A percentile compares a stretch with the other conserved stretches of the same genome.
Evolutionary conservation across 495 filamentous ascomycete species (phyloP).

Genomic region (Podospora fimiseda): DNA sequence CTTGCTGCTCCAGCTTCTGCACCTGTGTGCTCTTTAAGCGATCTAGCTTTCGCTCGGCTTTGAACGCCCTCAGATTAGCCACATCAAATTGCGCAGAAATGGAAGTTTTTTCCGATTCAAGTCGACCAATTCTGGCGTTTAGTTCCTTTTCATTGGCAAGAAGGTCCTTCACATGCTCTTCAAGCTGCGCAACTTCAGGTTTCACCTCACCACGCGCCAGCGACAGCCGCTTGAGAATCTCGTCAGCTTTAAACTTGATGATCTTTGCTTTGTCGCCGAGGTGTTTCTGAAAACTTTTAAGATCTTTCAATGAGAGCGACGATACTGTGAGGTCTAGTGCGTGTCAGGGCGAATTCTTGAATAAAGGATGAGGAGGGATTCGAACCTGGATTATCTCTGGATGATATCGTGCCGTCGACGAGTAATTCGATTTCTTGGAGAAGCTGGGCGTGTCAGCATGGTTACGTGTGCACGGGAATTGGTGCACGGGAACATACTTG

Average conservation of each 20-base stretch:
- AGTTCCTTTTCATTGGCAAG: slow-evolving; percentile 77
- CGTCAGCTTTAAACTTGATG: slow-evolving; percentile 37
- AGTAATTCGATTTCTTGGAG: slow-evolving; percentile 79
- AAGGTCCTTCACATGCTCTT: slow-evolving; percentile 63
- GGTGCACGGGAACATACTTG: slow-evolving; percentile 55
- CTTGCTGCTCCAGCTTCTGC: slow-evolving; percentile 88
- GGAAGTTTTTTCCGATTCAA: slow-evolving; percentile 72
- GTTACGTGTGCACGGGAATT: slow-evolving; percentile 8
- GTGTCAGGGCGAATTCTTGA: slow-evolving; percentile 31
- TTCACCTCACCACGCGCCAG: slow-evolving; percentile 40
- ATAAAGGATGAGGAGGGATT: slow-evolving; percentile 22
- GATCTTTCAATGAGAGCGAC: slow-evolving; percentile 56
- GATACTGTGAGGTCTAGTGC: slow-evolving; percentile 42
- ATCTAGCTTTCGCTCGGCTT: slow-evolving; percentile 90
- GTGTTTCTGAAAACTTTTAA: slow-evolving; percentile 70
- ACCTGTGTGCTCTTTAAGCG: slow-evolving; percentile 79
- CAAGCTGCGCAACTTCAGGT: slow-evolving; percentile 64
- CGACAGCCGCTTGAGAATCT: slow-evolving; percentile 37
- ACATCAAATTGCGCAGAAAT: slow-evolving; percentile 75
- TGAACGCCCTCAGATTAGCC: slow-evolving; percentile 84
- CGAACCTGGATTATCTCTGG: slow-evolving; percentile 48
- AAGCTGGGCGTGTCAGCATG: slow-evolving; percentile 51
- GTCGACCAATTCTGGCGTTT: slow-evolving; percentile 65
- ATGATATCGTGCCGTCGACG: slow-evolving; percentile 45
- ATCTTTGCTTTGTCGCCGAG: slow-evolving; percentile 51